Base-by-base conservation (phyloP, 176 grass and related monocot species). In the Oryza australiensis region DNA sequence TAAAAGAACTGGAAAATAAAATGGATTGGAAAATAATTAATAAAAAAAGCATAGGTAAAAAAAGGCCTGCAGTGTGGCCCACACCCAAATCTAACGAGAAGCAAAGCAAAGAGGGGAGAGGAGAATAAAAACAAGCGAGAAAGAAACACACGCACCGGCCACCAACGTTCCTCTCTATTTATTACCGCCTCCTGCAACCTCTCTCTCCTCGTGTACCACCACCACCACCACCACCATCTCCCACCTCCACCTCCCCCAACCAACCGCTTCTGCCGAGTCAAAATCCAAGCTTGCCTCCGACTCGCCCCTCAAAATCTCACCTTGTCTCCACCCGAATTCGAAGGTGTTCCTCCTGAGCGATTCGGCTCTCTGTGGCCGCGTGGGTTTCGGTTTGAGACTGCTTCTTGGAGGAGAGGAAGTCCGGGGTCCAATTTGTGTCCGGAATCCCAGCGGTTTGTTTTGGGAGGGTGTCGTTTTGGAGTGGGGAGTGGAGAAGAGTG, bases 111-210 rank as follows among this genome's bases (percentile, higher is more conserved):
- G 27, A 41, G 55, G 29, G 5, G 10, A 2, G 55, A 42, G 5
- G 10, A 2, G 9, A 13, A 62, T n/a, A 12, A 62, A 59, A 81
- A 73, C 30, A 55, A 40, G 5, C 20, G 24, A 62, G 10, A n/a
- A 5, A 10, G 62, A 26, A 48, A 11, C 64, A 55, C 6, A 55
- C 49, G 49, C 49, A 22, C 49, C 20, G 28, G 62, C 24, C 64
- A 35, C 62, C 15, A 89, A 77, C 87, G 82, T 77, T 77, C 67
- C 57, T 71, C 76, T 49, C 87, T 85, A 89, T 85, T 89, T 82
- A 89, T 89, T 69, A 41, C 72, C 48, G 7, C 16, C 10, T n/a
- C 76, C 80, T 10, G 60, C 74, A 34, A 16, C 49, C 70, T 38
- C 66, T 87, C 87, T 75, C 85, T 70, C 73, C 76, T 82, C 86